A percentile compares a stretch with the other conserved stretches of the same genome.
These are phyloP conservation scores for Sphagnum contortum DNA, from an alignment of 225 moss, liverwort and hornwort species.

Conservation along the genomic window DNA sequence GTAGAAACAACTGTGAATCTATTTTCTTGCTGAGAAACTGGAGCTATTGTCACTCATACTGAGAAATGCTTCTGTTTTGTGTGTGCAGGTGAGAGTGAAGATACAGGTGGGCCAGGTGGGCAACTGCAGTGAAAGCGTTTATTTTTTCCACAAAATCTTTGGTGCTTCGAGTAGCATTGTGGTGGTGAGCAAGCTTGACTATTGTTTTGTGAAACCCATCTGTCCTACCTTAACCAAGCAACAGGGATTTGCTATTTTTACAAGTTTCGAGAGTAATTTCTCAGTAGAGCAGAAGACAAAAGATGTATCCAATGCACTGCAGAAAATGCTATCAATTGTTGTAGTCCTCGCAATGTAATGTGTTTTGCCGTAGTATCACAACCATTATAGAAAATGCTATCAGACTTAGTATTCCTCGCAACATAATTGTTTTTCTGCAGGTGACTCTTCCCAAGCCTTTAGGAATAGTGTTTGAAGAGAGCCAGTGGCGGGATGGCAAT, in stretches of 20 bases:
- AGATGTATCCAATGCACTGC: no score
- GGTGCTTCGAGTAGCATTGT: slow-evolving; percentile 60
- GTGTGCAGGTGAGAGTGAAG: slow-evolving; percentile 45
- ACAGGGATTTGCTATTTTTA: no score
- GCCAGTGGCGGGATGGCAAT: slow-evolving; percentile 30
- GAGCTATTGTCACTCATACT: no score
- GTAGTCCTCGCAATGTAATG: not conserved
- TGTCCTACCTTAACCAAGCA: not conserved
- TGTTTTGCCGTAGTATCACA: not conserved
- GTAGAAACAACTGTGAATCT: no score
- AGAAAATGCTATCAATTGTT: not conserved
- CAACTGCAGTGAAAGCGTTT: slow-evolving; percentile 32
- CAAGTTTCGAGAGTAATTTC: no score
- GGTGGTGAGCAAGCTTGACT: slow-evolving; percentile 24
- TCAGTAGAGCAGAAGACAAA: no score
- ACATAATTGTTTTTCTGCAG: slow-evolving; percentile 10
- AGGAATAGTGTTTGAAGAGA: slow-evolving; percentile 58
- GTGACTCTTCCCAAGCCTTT: slow-evolving; percentile 61
- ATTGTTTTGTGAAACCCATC: not conserved
- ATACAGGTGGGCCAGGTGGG: slow-evolving; percentile 48
- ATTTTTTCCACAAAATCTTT: slow-evolving; percentile 47
- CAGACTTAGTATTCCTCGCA: no score
- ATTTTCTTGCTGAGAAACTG: no score
- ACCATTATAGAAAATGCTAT: no score
- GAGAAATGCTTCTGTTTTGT: not conserved